Evolutionary conservation across 1,139 yeast genomes (phyloP).

Genomic region (Pichia sp.): DNA sequence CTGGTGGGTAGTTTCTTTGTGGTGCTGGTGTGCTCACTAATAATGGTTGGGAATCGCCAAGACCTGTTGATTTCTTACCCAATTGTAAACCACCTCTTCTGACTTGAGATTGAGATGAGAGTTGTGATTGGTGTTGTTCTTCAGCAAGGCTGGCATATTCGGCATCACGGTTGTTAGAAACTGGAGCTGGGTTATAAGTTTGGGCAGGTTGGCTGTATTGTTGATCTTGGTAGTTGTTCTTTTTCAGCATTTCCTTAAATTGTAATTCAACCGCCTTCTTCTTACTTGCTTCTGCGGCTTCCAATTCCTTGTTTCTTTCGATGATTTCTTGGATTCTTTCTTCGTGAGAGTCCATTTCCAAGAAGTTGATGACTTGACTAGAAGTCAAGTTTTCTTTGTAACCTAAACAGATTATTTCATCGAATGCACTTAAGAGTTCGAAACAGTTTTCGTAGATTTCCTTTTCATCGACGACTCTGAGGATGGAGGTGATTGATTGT

Average conservation of each 20-base stretch:
- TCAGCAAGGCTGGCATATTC: conserved; percentile 6
- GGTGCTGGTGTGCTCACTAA: conserved; percentile 26
- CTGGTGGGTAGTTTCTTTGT: conserved; percentile 15
- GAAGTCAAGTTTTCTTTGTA: conserved; percentile 84
- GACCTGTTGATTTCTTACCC: conserved; percentile 55
- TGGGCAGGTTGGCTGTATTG: conserved; percentile 14
- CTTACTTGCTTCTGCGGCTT: conserved; percentile 96
- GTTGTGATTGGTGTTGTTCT: conserved; percentile 10
- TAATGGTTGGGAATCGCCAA: conserved; percentile 28
- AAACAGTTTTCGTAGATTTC: conserved; percentile 85
- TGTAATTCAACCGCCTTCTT: conserved; percentile 95
- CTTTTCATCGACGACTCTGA: conserved; percentile 74
- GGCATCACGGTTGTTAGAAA: neutral
- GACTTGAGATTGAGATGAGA: conserved; percentile 22
- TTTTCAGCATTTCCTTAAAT: conserved; percentile 75
- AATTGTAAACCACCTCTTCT: conserved; percentile 80
- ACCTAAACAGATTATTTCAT: conserved; percentile 88
- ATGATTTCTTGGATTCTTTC: conserved; percentile 98
- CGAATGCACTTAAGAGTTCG: conserved; percentile 89
- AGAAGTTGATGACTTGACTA: conserved; percentile 81
- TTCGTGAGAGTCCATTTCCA: conserved; percentile 98
- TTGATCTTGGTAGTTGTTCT: conserved; percentile 39
- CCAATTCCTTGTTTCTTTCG: conserved; percentile 94
- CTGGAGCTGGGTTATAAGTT: conserved; percentile 23
- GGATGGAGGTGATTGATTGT: conserved; percentile 73